Base-by-base conservation (phyloP, 139 green algal species). In the Trebouxia sp. region DNA sequence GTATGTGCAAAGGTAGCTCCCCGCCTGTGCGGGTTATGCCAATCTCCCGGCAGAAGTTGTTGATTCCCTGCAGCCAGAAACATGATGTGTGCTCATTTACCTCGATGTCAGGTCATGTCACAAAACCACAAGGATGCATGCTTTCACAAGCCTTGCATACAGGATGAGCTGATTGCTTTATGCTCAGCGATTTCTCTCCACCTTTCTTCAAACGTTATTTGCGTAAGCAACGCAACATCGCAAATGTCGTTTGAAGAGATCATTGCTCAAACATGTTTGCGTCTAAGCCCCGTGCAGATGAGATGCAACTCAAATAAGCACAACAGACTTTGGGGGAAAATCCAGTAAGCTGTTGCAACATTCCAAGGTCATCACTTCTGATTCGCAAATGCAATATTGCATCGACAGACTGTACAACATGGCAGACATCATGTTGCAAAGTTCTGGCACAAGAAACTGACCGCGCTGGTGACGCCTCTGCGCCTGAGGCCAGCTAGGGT, bases 1-100 rank as follows among this genome's bases (percentile, higher is more conserved):
- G 88, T 65, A 91, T 91, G 85, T 97, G 94, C 81, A 96, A 88
- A 22, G 87, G 90, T 48, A 98, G 90, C 37, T 93, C 86, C 79
- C 94, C 96, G 56, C 98, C 96, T 65, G 89, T 93, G 75, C 94
- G 89, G 7, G 92, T 97, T 85, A 97, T 94, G 84, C 94, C 93
- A 1, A 95, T 87, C 86, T 97, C 93, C 5, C 88, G 80, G 87
- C 94, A 98, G 80, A 99, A 99, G 42, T 84, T 88, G 85, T 99
- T 99, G 91, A 99, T 96, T 51, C 94, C 91, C 79, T 86, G 81
- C 65, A 41, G 6, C n/a, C n/a, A n/a, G 56, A n/a, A n/a, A n/a
- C n/a, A n/a, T n/a, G n/a, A n/a, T n/a, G n/a, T n/a, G n/a, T n/a
- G n/a, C n/a, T n/a, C n/a, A n/a, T n/a, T n/a, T n/a, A n/a, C n/a